These are phyloP conservation scores for Candida ascalaphidarum DNA, from an alignment of 805 yeast genomes.

Conservation along the genomic window DNA sequence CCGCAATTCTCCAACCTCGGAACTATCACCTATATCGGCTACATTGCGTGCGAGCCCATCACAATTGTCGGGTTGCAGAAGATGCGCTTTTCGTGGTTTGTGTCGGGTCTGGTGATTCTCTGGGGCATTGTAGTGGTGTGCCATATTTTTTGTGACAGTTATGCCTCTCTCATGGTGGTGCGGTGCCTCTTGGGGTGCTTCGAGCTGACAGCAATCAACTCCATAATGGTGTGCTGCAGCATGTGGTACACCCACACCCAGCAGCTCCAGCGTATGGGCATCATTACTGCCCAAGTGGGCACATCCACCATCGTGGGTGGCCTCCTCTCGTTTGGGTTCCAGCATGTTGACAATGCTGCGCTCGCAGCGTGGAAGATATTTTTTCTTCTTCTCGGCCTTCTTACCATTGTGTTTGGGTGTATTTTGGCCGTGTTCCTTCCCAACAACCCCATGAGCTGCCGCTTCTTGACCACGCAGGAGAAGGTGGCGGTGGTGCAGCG, in stretches of 20 bases:
- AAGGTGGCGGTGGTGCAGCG: conserved; percentile 34
- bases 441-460: conserved; percentile 33
- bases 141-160: conserved; percentile 24
- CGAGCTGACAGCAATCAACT: conserved; percentile 51
- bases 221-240: conserved; percentile 48
- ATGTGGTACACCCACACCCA: conserved; percentile 54
- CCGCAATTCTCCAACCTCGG: conserved; percentile 43
- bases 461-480: conserved; percentile 33
- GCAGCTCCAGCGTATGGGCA: conserved; percentile 44
- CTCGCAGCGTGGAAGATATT: conserved; percentile 56
- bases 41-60: conserved; percentile 47
- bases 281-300: conserved; percentile 54
- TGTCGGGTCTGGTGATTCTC: conserved; percentile 36
- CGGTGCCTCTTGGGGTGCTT: conserved; percentile 46
- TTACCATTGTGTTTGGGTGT: conserved; percentile 44
- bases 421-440: conserved; percentile 38
- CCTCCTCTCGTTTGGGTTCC: conserved; percentile 34
- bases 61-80: conserved; percentile 33
- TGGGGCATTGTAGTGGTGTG: conserved; percentile 47
- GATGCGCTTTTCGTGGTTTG: conserved; percentile 44
- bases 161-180: conserved; percentile 48
- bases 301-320: conserved; percentile 6
- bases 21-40: conserved; percentile 46
- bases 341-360: conserved; percentile 31
- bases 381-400: conserved; percentile 46